Base-by-base conservation (phyloP, 208 protist species). In the Acanthamoeba polyphaga region DNA sequence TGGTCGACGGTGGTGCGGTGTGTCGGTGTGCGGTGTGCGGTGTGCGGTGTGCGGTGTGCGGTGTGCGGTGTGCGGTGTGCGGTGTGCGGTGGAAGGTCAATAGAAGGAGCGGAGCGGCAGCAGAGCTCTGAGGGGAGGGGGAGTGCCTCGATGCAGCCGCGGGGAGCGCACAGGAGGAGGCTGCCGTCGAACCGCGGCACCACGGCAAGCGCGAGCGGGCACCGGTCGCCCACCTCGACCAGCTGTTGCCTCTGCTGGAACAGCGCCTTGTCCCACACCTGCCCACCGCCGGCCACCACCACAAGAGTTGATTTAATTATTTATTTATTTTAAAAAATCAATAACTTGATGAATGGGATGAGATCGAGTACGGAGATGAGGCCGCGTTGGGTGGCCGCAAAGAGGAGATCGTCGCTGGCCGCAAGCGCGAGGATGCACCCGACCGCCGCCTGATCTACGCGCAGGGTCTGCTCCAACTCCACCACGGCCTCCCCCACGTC, bases 261-360 rank as follows among this genome's bases (percentile, higher is more conserved):
- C 43, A 85, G 78, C 15, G 49, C 46, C 29, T 85, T 85, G 46
- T 85, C 78, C 78, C 78, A 85, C 29, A 85, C 78, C 78, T 85
- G 49, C 15, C 22, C 34, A 85, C 58, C 6, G 9, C 24, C n/a
- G 49, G 43, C 43, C 46, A 12, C 46, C 46, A 12, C 9, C 46
- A 49, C 46, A 49, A 12, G 9, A 49, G 46, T 49, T 49, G 46
- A 49, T 46, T 46, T 46, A 46, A 46, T 46, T 10, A 46, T 34
- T 34, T 34, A 34, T 34, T 34, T 34, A 34, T 34, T 34, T 34
- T 5, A 38, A 49, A 29, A 82, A 46, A 46, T 49, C 3, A 49
- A 49, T 49, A 49, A 49, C 10, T 6, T 19, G 12, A 13, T n/a
- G n/a, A 60, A 29, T 22, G 5, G 17, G 7, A 29, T 60, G 27